Percentiles rank a stretch among this genome's conserved stretches.
Conservation (phyloP, 1,139 yeast genomes). For the Petasospora rhodanensis region DNA sequence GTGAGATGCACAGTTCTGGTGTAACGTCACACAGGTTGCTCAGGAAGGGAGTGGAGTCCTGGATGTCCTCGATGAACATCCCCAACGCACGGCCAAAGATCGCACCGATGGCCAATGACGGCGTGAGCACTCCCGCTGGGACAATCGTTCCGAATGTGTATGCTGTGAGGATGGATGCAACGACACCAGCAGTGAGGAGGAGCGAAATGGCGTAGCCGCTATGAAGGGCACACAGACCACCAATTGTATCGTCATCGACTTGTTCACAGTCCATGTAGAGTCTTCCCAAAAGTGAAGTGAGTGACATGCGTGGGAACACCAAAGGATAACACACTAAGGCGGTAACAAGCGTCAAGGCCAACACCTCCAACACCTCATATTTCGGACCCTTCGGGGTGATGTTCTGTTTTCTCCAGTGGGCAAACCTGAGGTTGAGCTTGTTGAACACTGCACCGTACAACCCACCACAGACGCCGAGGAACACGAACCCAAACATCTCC, state of each 20-base stretch:
- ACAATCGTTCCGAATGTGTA: constrained; percentile 61
- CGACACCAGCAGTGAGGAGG: constrained; percentile 42
- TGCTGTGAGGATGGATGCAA: constrained; percentile 55
- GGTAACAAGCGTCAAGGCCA: constrained; percentile 44
- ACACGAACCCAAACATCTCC: constrained; percentile 64
- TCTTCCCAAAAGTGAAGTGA: constrained; percentile 50
- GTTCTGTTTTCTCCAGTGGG: constrained; percentile 30
- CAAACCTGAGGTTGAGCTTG: constrained; percentile 42
- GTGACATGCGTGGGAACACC: constrained; percentile 49
- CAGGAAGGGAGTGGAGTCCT: constrained; percentile 35
- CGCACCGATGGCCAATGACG: constrained; percentile 69
- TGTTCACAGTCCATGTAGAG: constrained; percentile 61
- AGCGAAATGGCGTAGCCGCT: constrained; percentile 25
- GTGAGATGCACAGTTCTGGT: constrained; percentile 51
- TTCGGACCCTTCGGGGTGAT: constrained; percentile 19
- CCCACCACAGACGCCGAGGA: constrained; percentile 69
- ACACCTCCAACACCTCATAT: constrained; percentile 41
- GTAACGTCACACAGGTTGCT: constrained; percentile 19
- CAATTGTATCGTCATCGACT: constrained; percentile 20
- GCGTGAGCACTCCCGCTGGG: constrained; percentile 77
- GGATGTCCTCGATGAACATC: constrained; percentile 47
- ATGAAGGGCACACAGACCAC: constrained; percentile 32
- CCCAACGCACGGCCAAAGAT: constrained; percentile 67
- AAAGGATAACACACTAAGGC: constrained; percentile 53
- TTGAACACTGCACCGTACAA: constrained; percentile 55